Evolutionary conservation across 352 stramenopile species (phyloP), one percentile per base, ranked within the genome.

Genomic region (Phytopythium cucurbitacearum): DNA sequence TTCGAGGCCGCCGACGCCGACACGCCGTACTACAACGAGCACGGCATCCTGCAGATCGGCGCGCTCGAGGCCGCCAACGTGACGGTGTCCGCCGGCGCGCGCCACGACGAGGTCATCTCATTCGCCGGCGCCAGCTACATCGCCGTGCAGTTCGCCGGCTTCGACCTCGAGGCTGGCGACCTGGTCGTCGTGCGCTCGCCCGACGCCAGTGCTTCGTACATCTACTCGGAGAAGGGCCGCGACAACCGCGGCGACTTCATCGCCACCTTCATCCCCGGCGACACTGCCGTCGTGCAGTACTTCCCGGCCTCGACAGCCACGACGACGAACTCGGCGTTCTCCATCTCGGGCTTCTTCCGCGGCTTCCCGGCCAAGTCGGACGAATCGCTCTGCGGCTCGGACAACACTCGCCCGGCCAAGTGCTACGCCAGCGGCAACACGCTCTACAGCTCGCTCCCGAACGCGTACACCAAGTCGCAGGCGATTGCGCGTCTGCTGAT

Each of bases 211-310:
- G 62, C 62, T 16, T 53, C 44, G 16, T 63, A 68, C 35, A 45
- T 56, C 34, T 56, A 64, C 53, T 43, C 48, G 44, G 49, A 43
- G 48, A 58, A 58, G 42, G 56, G 59, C 32, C 51, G 60, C 13
- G 46, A 59, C 7, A 48, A 60, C 35, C 39, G 47, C 13, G 57
- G 57, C 16, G 51, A 51, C 28, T 69, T 73, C 53, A 21, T 49
- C 13, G 51, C 61, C 7, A 58, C 56, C 15, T 50, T 53, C 36
- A 56, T 77, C 15, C 13, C 56, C 46, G 74, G 77, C 10, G 52
- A 69, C 39, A 51, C 44, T 1, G 53, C 84, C 12, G 65, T 66
- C 13, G 40, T 88, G 42, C 64, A 82, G 59, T 86, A 88, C 53
- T 70, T 69, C 16, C 74, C 74, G 4, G 80, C 72, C 60, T 56